Evolutionary conservation across 2,329 filamentous ascomycete species (phyloP).

Genomic region (Biscogniauxia marginata): DNA sequence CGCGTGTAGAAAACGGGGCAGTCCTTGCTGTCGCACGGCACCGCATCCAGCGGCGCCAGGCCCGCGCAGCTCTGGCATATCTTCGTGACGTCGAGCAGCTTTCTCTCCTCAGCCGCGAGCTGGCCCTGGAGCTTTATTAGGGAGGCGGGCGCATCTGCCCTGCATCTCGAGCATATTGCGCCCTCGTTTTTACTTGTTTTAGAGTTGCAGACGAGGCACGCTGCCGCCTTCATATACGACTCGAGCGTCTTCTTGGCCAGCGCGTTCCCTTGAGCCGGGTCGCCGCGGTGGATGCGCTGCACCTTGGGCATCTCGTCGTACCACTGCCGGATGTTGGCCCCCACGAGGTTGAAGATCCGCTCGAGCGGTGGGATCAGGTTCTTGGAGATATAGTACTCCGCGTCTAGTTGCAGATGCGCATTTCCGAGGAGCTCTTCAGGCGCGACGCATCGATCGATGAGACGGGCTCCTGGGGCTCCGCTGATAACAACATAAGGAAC

Average conservation of each 20-base stretch:
- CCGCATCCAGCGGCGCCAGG: slow-evolving; percentile 68
- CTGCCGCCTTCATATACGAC: slow-evolving; percentile 80
- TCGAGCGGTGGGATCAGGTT: slow-evolving; percentile 94
- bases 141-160: slow-evolving; percentile 53
- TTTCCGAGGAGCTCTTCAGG: slow-evolving; percentile 79
- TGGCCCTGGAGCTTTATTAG: slow-evolving; percentile 62
- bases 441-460: slow-evolving; percentile 86
- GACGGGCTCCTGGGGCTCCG: slow-evolving; percentile 78
- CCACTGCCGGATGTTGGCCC: slow-evolving; percentile 87
- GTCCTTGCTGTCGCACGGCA: slow-evolving; percentile 87
- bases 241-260: slow-evolving; percentile 73
- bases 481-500: slow-evolving; percentile 93
- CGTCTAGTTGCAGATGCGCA: slow-evolving; percentile 77
- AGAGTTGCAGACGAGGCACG: slow-evolving; percentile 73
- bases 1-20: slow-evolving; percentile 89
- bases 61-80: slow-evolving; percentile 81
- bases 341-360: slow-evolving; percentile 93
- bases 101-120: slow-evolving; percentile 62
- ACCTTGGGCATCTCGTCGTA: slow-evolving; percentile 97
- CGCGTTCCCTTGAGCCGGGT: slow-evolving; percentile 34
- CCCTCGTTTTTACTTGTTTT: slow-evolving; percentile 43
- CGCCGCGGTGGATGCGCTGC: slow-evolving; percentile 69
- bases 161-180: slow-evolving; percentile 59
- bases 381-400: slow-evolving; percentile 96
- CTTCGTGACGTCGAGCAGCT: slow-evolving; percentile 60